Evolutionary conservation across 2,329 filamentous ascomycete genomes (phyloP), one percentile per base, ranked within the genome.

Genomic region (Beauveria varroae): DNA sequence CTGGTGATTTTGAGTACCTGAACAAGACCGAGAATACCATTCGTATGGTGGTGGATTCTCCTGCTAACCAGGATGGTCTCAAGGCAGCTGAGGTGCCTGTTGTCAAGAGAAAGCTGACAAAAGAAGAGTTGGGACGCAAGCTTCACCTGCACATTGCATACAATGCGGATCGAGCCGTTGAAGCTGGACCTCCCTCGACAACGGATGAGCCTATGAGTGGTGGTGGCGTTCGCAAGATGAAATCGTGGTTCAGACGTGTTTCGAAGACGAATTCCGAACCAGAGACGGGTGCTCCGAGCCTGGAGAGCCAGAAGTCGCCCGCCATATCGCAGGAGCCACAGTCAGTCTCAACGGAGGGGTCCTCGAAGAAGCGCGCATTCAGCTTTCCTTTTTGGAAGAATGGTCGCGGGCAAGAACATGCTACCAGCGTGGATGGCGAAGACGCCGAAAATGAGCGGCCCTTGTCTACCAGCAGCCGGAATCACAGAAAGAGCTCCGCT

Each of bases 341-440:
- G 53, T 66, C 67, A 18, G 60, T 66, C n/a, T 57, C 66, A 26
- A 65, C 67, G 51, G 68, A 60, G 53, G 64, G 65, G 34, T 62
- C 69, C 2, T 71, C 70, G 56, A 84, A 79, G 72, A 84, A 80
- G 73, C 80, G 80, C 72, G 74, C 75, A 9, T 83, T 85, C 63
- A 75, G 73, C 34, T 76, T 85, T 18, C 74, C 79, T 5, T 85
- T 85, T 64, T 86, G 81, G 82, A 84, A 82, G 68, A 75, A 71
- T 30, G 75, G 70, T 57, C 82, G 78, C 52, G 71, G 65, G 28
- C 79, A 76, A 65, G 73, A 78, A 34, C 63, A 28, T 54, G 50
- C 40, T 10, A 53, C 28, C 7, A 12, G 20, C 3, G 52, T 18
- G 5, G 20, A 63, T 18, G 41, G 53, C 14, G 62, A 65, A 26